A percentile compares a stretch with the other conserved stretches of the same genome.
Conservation (phyloP, 2,329 filamentous ascomycete species). For the Aureobasidium sp. region DNA sequence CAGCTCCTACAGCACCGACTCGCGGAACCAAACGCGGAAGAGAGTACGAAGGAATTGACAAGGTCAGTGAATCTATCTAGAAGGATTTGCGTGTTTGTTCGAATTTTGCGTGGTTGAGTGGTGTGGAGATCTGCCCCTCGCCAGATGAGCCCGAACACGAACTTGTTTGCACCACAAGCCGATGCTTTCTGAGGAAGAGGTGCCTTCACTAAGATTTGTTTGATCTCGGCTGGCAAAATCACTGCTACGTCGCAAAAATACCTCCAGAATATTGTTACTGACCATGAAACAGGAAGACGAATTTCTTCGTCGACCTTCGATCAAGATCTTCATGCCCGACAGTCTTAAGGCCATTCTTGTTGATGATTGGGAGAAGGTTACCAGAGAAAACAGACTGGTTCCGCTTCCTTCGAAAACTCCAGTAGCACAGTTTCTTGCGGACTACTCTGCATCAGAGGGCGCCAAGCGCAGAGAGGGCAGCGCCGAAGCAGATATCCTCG, state of each 20-base stretch:
- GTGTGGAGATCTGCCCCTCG: conserved; percentile 8
- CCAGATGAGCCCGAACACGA: not conserved
- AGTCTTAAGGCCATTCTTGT: conserved; percentile 86
- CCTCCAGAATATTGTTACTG: not conserved
- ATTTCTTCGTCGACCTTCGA: conserved; percentile 75
- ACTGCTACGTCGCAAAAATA: not conserved
- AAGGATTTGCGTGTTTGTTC: not conserved
- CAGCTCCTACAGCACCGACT: conserved; percentile 52
- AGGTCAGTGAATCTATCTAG: conserved; percentile 44
- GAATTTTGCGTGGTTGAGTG: not conserved
- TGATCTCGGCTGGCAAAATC: not conserved
- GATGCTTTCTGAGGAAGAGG: not conserved
- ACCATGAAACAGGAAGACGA: conserved; percentile 64
- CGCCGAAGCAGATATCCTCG: conserved; percentile 74
- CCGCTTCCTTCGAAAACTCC: conserved; percentile 71
- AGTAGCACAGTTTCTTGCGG: conserved; percentile 69
- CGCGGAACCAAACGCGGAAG: conserved; percentile 67
- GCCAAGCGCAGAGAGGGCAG: conserved; percentile 58
- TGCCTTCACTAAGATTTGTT: not conserved
- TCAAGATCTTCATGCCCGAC: conserved; percentile 82
- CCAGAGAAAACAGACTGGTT: conserved; percentile 87
- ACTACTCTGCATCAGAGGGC: conserved; percentile 70
- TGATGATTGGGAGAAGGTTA: conserved; percentile 98
- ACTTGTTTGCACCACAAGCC: not conserved
- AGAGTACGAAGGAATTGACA: conserved; percentile 71